A percentile compares a stretch with the other conserved stretches of the same genome.
phyloP scores from a whole-genome alignment of 345 rosid genomes.

The Boechera divaricarpa region DNA sequence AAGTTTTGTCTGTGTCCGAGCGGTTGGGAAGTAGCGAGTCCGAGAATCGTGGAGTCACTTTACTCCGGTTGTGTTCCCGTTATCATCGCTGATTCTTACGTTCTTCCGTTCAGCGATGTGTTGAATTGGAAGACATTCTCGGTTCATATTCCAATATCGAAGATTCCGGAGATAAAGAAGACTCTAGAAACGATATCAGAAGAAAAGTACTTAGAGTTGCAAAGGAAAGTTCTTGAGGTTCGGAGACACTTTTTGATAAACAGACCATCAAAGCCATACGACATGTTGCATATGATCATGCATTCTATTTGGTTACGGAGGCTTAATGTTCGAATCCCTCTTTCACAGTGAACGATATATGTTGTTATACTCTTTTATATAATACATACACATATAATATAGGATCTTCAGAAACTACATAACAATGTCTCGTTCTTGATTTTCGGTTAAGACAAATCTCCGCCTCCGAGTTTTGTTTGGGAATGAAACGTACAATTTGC shows the following conservation, averaged over 20 bases:
- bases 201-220: constrained; percentile 47
- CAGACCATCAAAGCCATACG: constrained; percentile 67
- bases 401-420: background rate
- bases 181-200: constrained; percentile 47
- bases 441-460: background rate
- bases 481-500: background rate
- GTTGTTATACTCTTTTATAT: constrained; percentile 12
- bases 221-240: constrained; percentile 52
- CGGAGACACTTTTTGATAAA: constrained; percentile 59
- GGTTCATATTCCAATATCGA: constrained; percentile 44
- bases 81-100: constrained; percentile 53
- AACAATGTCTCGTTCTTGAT: constrained; percentile 1
- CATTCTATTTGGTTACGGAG: constrained; percentile 77
- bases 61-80: constrained; percentile 66
- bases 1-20: constrained; percentile 71
- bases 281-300: constrained; percentile 65
- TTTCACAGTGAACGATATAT: constrained; percentile 12
- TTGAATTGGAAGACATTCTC: constrained; percentile 66
- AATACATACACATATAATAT: constrained; percentile 12
- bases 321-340: constrained; percentile 54
- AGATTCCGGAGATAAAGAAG: constrained; percentile 56
- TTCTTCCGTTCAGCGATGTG: constrained; percentile 66
- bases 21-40: constrained; percentile 77
- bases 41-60: constrained; percentile 59
- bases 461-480: constrained; percentile 2